Conservation (phyloP, 768 basidiomycete species). For the Lentinula boryana region DNA sequence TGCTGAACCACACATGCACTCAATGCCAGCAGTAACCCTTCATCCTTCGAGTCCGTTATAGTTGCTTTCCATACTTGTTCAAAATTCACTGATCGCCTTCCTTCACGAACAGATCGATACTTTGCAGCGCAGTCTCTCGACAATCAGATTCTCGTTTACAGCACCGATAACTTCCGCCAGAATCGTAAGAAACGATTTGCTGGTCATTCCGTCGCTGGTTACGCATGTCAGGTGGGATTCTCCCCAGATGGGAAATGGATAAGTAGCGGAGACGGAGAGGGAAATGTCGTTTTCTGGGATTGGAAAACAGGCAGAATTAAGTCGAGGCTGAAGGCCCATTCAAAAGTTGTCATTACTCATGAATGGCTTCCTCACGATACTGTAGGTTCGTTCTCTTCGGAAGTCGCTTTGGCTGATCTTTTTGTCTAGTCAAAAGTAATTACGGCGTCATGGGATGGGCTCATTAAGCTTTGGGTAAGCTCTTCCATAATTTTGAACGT, state of each 20-base stretch:
- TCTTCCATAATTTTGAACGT: background rate
- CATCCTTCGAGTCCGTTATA: constrained; percentile 83
- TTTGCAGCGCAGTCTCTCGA: constrained; percentile 97
- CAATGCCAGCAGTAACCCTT: constrained; percentile 96
- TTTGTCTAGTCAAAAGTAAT: constrained; percentile 82
- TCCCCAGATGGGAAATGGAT: constrained; percentile 99
- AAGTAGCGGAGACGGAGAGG: constrained; percentile 91
- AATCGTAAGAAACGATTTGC: constrained; percentile 98
- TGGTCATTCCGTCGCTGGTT: constrained; percentile 94
- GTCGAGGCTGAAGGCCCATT: constrained; percentile 82
- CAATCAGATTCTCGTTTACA: constrained; percentile 97
- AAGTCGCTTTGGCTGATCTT: constrained; percentile 27
- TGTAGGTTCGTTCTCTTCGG: constrained; percentile 56
- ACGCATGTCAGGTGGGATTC: constrained; percentile 95
- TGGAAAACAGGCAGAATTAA: constrained; percentile 98
- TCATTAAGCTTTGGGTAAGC: constrained; percentile 96
- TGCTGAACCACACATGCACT: constrained; percentile 99
- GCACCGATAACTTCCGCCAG: constrained; percentile 97
- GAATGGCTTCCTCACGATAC: constrained; percentile 98
- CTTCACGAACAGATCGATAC: constrained; percentile 65
- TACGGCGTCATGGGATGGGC: constrained; percentile 95
- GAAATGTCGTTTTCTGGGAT: constrained; percentile 98
- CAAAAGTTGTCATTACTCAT: constrained; percentile 95
- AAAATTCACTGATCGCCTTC: constrained; percentile 6
- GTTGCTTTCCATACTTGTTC: constrained; percentile 8